Evolutionary conservation across 73 alveolate species (phyloP), one percentile per base, ranked within the genome.

Genomic region (Paramecium caudatum): DNA sequence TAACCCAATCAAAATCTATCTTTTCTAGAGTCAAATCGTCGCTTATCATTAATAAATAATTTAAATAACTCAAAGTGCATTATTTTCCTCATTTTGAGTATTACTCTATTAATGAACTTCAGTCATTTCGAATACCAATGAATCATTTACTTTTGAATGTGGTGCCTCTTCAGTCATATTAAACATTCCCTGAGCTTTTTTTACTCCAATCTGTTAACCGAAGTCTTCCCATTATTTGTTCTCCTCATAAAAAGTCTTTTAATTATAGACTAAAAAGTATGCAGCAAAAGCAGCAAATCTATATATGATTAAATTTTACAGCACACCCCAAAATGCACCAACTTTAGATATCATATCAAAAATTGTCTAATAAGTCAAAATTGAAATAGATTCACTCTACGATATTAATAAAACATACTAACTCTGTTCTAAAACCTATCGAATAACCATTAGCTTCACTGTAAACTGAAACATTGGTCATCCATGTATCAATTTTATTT

Each of bases 281-380:
- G 84, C 84, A 27, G 93, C 93, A 86, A 86, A 86, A 0, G 90
- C 45, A 15, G 90, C 36, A 80, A 86, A 86, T 74, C 88, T 74
- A 41, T 23, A n/a, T 0, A 65, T 33, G 16, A 41, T 74, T 10
- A 39, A 41, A 41, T 13, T 2, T 21, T 74, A 74, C 68, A 86
- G 55, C 0, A 86, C 93, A 39, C 93, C 93, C 93, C 93, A 86
- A 36, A 86, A 86, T 47, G 93, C 93, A 39, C 93, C 93, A 37
- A 80, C 63, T 39, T 47, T 36, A 17, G 93, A 86, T 5, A 86
- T 78, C 68, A 62, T 63, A 86, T 65, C 93, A 46, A 86, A 33
- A n/a, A 47, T 37, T 0, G 93, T 86, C 9, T 19, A 25, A 43
- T 86, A 86, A 16, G 43, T 41, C n/a, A 74, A 45, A 16, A 74